These are phyloP conservation scores for Tolypocladium ophioglossoides DNA, from an alignment of 2,329 filamentous ascomycete genomes.

Conservation along the genomic window DNA sequence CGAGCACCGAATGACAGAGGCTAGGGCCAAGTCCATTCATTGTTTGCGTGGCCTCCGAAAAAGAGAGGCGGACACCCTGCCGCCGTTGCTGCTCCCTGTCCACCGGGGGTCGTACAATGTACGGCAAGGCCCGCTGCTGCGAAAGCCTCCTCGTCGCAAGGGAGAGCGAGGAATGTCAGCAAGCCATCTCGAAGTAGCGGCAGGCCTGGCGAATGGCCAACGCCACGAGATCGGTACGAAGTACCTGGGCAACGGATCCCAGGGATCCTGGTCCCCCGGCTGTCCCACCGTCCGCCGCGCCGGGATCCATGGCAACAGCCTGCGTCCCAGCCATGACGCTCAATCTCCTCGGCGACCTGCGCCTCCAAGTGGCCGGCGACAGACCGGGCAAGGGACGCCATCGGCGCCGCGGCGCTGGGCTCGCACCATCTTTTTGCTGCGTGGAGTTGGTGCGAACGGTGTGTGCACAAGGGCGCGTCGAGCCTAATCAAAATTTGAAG, in stretches of 20 bases:
- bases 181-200: background rate
- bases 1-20: background rate
- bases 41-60: background rate
- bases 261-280: background rate
- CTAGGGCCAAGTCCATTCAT: background rate
- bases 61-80: background rate
- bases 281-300: background rate
- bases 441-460: background rate
- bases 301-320: background rate
- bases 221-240: background rate
- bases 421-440: background rate
- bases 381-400: background rate
- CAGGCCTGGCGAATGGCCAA: background rate
- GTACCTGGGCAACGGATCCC: background rate
- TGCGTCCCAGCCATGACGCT: background rate
- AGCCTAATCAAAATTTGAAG: background rate
- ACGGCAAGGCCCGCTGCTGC: background rate
- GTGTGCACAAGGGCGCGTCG: background rate
- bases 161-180: background rate
- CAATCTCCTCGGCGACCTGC: background rate
- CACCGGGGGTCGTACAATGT: background rate
- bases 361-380: background rate
- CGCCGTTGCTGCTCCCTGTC: background rate
- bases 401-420: background rate
- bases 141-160: background rate